Evolutionary conservation across 2,329 filamentous ascomycete genomes (phyloP), one percentile per base, ranked within the genome.

Genomic region (Calonectria hongkongensis): DNA sequence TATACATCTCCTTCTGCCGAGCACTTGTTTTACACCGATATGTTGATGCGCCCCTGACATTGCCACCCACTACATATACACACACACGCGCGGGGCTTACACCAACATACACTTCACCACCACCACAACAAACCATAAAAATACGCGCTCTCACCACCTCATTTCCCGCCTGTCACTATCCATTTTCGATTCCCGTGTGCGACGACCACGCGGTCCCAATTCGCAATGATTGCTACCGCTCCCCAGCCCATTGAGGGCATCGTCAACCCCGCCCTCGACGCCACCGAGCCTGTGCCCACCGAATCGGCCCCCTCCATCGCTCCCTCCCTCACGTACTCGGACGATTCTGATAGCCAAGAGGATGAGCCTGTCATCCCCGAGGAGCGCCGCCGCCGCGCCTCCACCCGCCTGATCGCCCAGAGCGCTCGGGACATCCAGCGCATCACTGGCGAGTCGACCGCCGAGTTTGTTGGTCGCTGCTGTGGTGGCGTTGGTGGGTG

Each of bases 391-490:
- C 89, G 93, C 66, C 92, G 93, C 66, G 93, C 92, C 69, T 94
- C 92, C 4, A 95, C 93, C 9, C 89, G 89, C 16, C 87, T 95
- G 54, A 92, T 93, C 77, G 89, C 91, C 51, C 90, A 92, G 82
- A 92, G 87, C 81, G 89, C 89, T 36, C 88, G 87, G 62, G 91
- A 93, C 75, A 88, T 93, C 48, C 89, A 90, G 79, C 88, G 90
- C 77, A 90, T 93, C 72, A 92, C 91, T 7, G 91, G 91, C 76
- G 90, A 92, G 83, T 89, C 91, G 9, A 91, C 89, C 18, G 89
- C 90, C 71, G 87, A 91, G 81, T 85, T 92, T 79, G 88, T 93
- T 78, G 88, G 87, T 68, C 88, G 90, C 77, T 93, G 91, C 80
- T 93, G 91, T 74, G 91, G 91, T 66, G 91, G 91, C 33, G 25